These are phyloP conservation scores for Eucalyptus globulus DNA, from an alignment of 345 rosid species.

Conservation along the genomic window DNA sequence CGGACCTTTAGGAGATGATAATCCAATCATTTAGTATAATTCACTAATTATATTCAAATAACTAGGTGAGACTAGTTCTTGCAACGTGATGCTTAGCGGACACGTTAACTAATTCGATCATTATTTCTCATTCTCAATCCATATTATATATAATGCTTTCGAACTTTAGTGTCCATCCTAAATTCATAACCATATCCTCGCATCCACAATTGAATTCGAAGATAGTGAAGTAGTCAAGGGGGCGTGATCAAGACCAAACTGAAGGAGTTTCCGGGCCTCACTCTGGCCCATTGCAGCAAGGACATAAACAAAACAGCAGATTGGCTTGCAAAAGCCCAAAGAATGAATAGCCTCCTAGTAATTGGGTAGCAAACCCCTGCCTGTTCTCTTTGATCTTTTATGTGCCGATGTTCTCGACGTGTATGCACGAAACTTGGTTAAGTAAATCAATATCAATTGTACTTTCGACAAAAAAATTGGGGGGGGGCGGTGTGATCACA, in stretches of 20 bases:
- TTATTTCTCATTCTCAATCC: background rate
- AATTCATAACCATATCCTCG: background rate
- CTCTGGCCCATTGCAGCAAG: no score
- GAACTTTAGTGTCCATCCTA: rapidly evolving
- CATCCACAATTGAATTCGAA: background rate
- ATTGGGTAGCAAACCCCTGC: no score
- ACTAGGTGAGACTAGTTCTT: background rate
- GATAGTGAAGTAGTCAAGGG: background rate
- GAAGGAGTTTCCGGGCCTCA: no score
- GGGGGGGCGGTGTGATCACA: background rate
- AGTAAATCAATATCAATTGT: no score
- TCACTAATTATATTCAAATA: background rate
- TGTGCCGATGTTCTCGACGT: no score
- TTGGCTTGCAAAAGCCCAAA: no score
- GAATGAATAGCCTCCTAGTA: no score
- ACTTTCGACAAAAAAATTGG: no score
- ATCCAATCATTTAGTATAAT: background rate
- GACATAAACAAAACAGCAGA: no score
- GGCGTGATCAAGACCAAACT: background rate
- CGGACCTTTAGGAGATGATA: background rate
- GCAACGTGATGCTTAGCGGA: background rate
- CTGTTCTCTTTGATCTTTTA: no score
- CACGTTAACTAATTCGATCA: rapidly evolving
- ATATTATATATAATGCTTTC: background rate
- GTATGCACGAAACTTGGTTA: no score